Evolutionary conservation across 176 grass and related monocot genomes (phyloP), one percentile per base, ranked within the genome.

Genomic region (Canna indica): DNA sequence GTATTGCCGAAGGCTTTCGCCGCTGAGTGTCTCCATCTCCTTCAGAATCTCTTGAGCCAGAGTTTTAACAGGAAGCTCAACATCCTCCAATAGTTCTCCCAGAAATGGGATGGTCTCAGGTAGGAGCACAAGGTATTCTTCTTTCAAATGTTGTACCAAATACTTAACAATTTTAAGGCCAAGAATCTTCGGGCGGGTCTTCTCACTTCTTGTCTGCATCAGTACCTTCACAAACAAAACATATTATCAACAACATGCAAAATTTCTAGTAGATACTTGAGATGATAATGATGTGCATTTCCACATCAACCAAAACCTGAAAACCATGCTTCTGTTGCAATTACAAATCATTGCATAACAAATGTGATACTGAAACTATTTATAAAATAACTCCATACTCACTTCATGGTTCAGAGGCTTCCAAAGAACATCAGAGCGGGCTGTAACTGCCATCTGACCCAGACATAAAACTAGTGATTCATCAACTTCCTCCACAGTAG

Each of bases 391-490:
- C n/a, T n/a, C n/a, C n/a, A 33, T 54, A 65, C 85, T n/a, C 28
- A 97, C 93, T 84, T 97, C 93, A 76, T 97, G 88, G 71, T 90
- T 97, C 63, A 97, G 86, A 77, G 88, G 88, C 59, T 97, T 97
- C 88, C 85, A 91, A 69, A 97, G 75, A 84, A 90, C 86, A 81
- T 97, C 88, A 13, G 93, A 90, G 22, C 69, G 79, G 14, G 86
- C 86, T 67, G 86, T 92, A n/a, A 91, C 75, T 58, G 88, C 86
- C 93, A 97, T 97, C 82, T 97, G 93, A 39, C 88, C 93, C 36
- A 96, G 77, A 74, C 88, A 96, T 31, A 86, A 70, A 58, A 96
- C 72, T 70, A 96, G 59, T 60, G 64, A 64, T 62, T 89, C 93
- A 59, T 96, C 83, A 34, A 96, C 86, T 85, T 91, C 88, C 70